Conservation (phyloP, 2,329 filamentous ascomycete species). For the Hypocrella siamensis region DNA sequence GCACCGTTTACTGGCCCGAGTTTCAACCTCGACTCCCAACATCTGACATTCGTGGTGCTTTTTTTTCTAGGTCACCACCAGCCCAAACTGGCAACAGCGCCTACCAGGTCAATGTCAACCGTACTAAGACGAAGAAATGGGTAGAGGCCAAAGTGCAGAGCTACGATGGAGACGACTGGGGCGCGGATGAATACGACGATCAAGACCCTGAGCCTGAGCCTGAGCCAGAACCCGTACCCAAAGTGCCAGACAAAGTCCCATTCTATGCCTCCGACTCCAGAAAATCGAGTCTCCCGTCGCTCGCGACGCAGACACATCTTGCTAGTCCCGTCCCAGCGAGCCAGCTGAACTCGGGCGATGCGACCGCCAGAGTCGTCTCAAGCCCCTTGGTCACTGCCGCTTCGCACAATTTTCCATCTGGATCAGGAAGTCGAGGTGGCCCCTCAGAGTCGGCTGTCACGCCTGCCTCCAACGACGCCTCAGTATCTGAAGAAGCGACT, state of each 20-base stretch:
- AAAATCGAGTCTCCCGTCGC: conserved; percentile 4
- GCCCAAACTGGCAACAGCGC: conserved; percentile 17
- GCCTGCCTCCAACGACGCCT: no score
- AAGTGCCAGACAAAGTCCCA: not conserved
- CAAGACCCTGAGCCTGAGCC: conserved; percentile 29
- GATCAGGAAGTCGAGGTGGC: no score
- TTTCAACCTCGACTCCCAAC: not conserved
- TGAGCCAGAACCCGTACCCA: conserved; percentile 13
- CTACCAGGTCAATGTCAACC: conserved; percentile 77
- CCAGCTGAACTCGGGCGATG: no score
- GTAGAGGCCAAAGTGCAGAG: conserved; percentile 72
- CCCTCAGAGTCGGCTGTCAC: no score
- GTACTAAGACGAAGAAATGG: conserved; percentile 89
- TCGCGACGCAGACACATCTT: conserved; percentile 2
- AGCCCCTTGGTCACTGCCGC: no score
- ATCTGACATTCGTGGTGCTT: not conserved
- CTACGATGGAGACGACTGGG: conserved; percentile 94
- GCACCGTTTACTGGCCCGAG: not conserved
- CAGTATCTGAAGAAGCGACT: no score
- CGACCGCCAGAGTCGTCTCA: no score
- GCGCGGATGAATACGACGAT: conserved; percentile 51
- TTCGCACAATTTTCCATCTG: no score
- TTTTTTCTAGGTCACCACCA: conserved; percentile 12
- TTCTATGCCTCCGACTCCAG: not conserved
- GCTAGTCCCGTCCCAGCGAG: no score